phyloP scores from a whole-genome alignment of 208 protist species.

The Jaenimonas drosophilae region DNA sequence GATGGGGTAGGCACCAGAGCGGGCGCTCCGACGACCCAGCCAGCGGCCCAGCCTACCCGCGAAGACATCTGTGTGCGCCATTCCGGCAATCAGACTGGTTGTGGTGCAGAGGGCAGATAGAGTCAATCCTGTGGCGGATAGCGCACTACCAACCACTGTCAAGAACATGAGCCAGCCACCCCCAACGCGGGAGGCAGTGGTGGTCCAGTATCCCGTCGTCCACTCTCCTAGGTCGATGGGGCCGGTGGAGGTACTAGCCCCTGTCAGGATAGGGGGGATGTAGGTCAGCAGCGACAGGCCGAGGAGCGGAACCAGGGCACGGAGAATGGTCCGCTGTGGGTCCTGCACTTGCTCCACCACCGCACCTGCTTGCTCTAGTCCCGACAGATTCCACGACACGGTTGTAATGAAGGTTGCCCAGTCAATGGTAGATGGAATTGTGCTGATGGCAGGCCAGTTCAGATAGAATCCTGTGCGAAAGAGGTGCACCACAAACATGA shows the following conservation, averaged over 20 bases:
- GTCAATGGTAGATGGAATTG: slow-evolving; percentile 38
- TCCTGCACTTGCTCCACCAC: slow-evolving; percentile 59
- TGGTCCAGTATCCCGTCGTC: slow-evolving; percentile 61
- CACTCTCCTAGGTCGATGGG: slow-evolving; percentile 42
- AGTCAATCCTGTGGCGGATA: slow-evolving; percentile 60
- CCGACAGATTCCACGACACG: slow-evolving; percentile 76
- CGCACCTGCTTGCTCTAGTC: slow-evolving; percentile 61
- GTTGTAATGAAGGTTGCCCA: slow-evolving; percentile 69
- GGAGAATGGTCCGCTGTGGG: slow-evolving; percentile 52
- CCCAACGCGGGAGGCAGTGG: slow-evolving; percentile 35
- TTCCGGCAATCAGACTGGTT: slow-evolving; percentile 47
- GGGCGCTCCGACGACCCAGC: slow-evolving; percentile 37
- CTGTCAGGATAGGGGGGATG: slow-evolving; percentile 57
- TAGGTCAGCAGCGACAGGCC: slow-evolving; percentile 61
- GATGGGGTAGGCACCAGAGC: slow-evolving; percentile 68
- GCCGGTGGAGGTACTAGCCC: slow-evolving; percentile 35
- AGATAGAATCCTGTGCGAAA: slow-evolving; percentile 46
- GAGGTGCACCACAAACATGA: slow-evolving; percentile 51
- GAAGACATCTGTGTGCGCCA: slow-evolving; percentile 61
- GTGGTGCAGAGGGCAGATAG: slow-evolving; percentile 71
- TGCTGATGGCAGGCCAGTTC: slow-evolving; percentile 60
- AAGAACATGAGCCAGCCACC: slow-evolving; percentile 33
- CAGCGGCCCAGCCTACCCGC: slow-evolving; percentile 36
- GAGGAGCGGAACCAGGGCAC: slow-evolving; percentile 48
- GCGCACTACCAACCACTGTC: slow-evolving; percentile 33